Base-by-base conservation (phyloP, 2,329 filamentous ascomycete genomes). In the Xylaria arbuscula region DNA sequence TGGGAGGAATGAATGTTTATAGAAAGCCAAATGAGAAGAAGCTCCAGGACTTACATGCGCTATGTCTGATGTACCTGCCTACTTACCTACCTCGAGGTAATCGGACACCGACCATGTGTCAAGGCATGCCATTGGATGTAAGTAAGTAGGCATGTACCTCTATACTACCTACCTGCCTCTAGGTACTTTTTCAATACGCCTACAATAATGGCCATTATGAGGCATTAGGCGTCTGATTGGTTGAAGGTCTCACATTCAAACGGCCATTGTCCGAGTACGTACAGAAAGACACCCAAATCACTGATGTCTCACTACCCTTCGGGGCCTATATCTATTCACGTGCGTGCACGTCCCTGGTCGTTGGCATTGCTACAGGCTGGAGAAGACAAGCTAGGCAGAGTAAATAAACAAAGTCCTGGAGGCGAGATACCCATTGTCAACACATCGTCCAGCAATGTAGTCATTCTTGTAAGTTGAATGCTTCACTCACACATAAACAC, bases 1-100 rank as follows among this genome's bases (percentile, higher is more conserved):
- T 47, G 58, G 59, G 59, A 68, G 61, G 68, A 70, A 70, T 70
- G 68, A 70, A 70, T 70, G 68, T 50, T 67, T 47, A 22, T n/a
- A 28, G 60, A 50, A 32, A 34, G 50, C 50, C 45, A 34, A 28
- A 32, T 62, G 56, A 40, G 54, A 68, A 62, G 58, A 59, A 48
- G 40, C 42, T 24, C 9, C 2, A 59, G 38, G 19, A 36, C 15
- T 40, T 10, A 28, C 28, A 22, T 47, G 19, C 17, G 2, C 3
- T 50, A 17, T 5, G 15, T 13, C 24, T 54, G 24, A 34, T n/a
- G 56, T 60, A 47, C 38, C 32, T 57, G 40, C 51, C 60, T 47
- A 51, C 48, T 24, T 32, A 3, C 22, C 48, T 53, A 15, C 48
- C 48, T 53, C 48, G 24, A 55, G 17, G 24, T 22, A 38, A 38